Evolutionary conservation across 2,329 filamentous ascomycete genomes (phyloP), one percentile per base, ranked within the genome.

Genomic region (Coniochaeta sp.): DNA sequence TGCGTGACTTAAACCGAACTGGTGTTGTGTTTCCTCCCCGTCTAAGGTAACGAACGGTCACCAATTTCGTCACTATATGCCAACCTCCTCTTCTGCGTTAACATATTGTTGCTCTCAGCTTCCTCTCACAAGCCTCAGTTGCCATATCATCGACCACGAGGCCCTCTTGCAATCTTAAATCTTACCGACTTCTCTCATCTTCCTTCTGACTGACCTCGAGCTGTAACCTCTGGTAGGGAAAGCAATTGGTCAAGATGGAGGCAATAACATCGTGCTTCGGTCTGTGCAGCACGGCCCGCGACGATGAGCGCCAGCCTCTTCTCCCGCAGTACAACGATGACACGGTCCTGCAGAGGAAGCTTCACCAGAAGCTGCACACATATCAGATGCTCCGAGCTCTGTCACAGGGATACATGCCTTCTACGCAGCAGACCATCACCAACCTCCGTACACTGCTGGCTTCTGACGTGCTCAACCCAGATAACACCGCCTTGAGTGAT

Each of bases 301-400:
- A 54, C 4, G 77, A 76, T 53, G 88, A 92, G 63, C 85, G 82
- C 50, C 76, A 91, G 62, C 91, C 91, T 56, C 77, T 96, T 52
- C 82, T 96, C 48, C 88, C 91, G 53, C 85, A 84, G 61, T 94
- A 94, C 75, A 76, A 83, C 61, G 86, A 95, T 67, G 89, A 94
- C 61, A 95, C 91, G 1, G 71, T 76, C 28, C 73, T 91, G 51
- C 89, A 96, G 76, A 78, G 83, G 47, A 77, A 83, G 61, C 78
- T 95, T 53, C 89, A 92, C 63, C 84, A 92, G 67, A 96, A 96
- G 75, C 79, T 97, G 55, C 92, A 96, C 70, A 86, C 86, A 24
- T 96, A 96, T 65, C 90, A 96, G 74, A 95, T 96, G 86, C 66
- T 91, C 27, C 81, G 88, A 50, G 92, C 92, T 51, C 67, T 96